These are phyloP conservation scores for Didymella pinodella DNA, from an alignment of 2,329 filamentous ascomycete genomes.

Conservation along the genomic window DNA sequence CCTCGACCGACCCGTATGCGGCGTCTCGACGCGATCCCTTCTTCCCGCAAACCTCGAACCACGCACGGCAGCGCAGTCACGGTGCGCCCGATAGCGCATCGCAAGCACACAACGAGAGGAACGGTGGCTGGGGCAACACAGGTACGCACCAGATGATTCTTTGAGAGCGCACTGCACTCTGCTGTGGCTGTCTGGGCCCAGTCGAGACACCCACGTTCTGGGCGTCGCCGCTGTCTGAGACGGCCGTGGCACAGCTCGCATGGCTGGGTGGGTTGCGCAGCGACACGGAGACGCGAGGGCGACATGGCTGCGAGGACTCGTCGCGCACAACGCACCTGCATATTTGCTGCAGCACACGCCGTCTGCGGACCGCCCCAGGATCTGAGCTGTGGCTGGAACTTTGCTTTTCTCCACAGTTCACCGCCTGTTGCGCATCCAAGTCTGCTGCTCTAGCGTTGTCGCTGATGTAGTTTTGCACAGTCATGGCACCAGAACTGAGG, in stretches of 20 bases:
- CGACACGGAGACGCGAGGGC: constrained; percentile 10
- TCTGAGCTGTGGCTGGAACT: constrained; percentile 24
- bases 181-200: constrained; percentile 23
- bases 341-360: constrained; percentile 26
- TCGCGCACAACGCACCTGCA: constrained; percentile 26
- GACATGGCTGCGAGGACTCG: constrained; percentile 19
- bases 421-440: constrained; percentile 24
- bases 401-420: constrained; percentile 27
- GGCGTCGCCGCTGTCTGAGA: constrained; percentile 16
- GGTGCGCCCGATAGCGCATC: constrained; percentile 42
- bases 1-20: constrained; percentile 55
- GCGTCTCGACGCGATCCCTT: constrained; percentile 58
- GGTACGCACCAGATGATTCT: constrained; percentile 42
- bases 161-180: constrained; percentile 9
- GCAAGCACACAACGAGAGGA: constrained; percentile 42
- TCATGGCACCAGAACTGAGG: too few species aligned
- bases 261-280: constrained; percentile 9
- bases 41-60: constrained; percentile 48
- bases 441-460: constrained; percentile 2
- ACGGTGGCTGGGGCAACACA: constrained; percentile 46
- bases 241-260: constrained; percentile 27
- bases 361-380: constrained; percentile 21
- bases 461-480: background rate
- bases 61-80: constrained; percentile 53
- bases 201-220: constrained; percentile 10